phyloP scores from a whole-genome alignment of 169 alveolate species.

The Cryptosporidium sp. region DNA sequence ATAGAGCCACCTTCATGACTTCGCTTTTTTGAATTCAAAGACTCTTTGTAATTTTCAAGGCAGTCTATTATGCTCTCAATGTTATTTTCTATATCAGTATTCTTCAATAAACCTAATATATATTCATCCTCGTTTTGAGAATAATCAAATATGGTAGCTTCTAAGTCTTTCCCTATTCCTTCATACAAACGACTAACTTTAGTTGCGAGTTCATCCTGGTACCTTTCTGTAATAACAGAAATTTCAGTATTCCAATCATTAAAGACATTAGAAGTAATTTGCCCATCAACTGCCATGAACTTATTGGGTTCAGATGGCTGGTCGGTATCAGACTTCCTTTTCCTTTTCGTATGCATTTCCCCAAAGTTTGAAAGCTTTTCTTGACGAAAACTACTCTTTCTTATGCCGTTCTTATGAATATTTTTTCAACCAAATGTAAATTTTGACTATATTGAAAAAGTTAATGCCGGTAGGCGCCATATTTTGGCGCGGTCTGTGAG shows the following conservation, averaged over 20 bases:
- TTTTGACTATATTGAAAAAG: not conserved
- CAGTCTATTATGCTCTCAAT: slow-evolving; percentile 6
- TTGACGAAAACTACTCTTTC: not conserved
- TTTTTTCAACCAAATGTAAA: not conserved
- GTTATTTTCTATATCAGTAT: slow-evolving; percentile 9
- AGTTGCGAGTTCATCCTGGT: slow-evolving; percentile 1
- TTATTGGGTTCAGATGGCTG: not conserved
- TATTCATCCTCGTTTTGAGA: slow-evolving; percentile 32
- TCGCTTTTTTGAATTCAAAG: not conserved
- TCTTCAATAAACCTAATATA: slow-evolving; percentile 14
- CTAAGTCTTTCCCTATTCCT: slow-evolving; percentile 54
- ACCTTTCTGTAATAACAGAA: slow-evolving; percentile 16
- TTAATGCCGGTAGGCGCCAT: not conserved
- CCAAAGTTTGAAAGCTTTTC: not conserved
- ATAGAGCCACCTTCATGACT: not conserved
- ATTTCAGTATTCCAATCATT: slow-evolving; percentile 72
- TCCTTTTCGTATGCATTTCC: slow-evolving; percentile 17
- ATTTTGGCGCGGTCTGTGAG: slow-evolving; percentile 19
- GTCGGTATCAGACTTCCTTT: slow-evolving; percentile 17
- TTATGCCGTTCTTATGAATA: not conserved
- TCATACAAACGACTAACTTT: slow-evolving; percentile 19
- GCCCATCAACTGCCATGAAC: not conserved
- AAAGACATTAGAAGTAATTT: slow-evolving; percentile 12
- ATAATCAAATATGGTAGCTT: slow-evolving; percentile 11
- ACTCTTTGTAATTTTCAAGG: slow-evolving; percentile 12